Evolutionary conservation across 2,329 filamentous ascomycete genomes (phyloP).

Genomic region (Neonectria ditissima): DNA sequence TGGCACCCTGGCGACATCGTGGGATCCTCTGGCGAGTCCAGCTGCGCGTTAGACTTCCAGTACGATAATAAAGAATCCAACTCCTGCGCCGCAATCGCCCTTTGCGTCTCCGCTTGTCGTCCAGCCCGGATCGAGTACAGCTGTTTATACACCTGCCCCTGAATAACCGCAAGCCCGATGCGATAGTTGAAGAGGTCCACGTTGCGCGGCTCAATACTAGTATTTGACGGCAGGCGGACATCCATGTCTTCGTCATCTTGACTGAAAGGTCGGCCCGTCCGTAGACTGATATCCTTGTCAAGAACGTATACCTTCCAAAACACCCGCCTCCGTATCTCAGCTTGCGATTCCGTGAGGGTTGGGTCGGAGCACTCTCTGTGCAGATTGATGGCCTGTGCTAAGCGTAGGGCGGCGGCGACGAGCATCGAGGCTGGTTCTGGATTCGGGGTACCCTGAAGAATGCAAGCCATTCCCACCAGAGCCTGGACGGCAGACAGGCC

Average conservation of each 20-base stretch:
- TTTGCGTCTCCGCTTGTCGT: conserved; percentile 33
- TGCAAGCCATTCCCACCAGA: conserved; percentile 39
- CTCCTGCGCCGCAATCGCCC: conserved; percentile 34
- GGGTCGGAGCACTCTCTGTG: conserved; percentile 28
- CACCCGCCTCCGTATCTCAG: conserved; percentile 36
- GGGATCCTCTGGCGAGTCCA: conserved; percentile 14
- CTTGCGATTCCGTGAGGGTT: conserved; percentile 24
- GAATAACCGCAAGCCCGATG: conserved; percentile 42
- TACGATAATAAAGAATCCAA: conserved; percentile 37
- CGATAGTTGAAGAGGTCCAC: conserved; percentile 39
- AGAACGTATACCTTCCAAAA: conserved; percentile 43
- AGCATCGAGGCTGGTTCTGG: conserved; percentile 36
- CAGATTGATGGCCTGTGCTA: conserved; percentile 40
- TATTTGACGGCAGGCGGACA: conserved; percentile 35
- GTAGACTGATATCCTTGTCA: conserved; percentile 44
- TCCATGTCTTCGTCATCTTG: conserved; percentile 47
- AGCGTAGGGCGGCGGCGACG: conserved; percentile 35
- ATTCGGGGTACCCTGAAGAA: conserved; percentile 42
- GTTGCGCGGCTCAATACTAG: conserved; percentile 9
- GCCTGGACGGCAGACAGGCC: conserved; percentile 40
- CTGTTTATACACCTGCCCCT: conserved; percentile 42
- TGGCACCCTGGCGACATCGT: conserved; percentile 23
- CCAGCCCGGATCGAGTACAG: conserved; percentile 41
- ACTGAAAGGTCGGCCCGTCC: conserved; percentile 36
- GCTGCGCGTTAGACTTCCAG: conserved; percentile 35